Base-by-base conservation (phyloP, 2,329 filamentous ascomycete species). In the Xylogone sp. region DNA sequence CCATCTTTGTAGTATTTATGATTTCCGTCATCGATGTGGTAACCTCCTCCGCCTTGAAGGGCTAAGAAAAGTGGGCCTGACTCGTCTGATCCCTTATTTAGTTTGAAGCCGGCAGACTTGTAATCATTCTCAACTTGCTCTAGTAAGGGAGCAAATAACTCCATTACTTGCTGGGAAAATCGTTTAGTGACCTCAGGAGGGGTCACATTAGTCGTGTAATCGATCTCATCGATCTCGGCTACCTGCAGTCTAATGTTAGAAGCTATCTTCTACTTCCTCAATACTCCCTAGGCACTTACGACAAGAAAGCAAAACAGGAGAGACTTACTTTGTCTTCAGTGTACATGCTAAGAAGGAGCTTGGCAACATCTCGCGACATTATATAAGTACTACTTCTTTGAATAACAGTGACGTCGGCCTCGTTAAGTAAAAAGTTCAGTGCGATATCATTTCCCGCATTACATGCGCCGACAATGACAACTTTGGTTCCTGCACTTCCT, bases 391-490 rank as follows among this genome's bases (percentile, higher is more conserved):
- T 79, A 1, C 79, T 82, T 2, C 86, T 76, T 65, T 89, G 86
- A 0, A 88, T 76, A 64, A 89, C 82, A 0, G 84, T 88, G 2
- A 87, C 77, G 1, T 79, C 71, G 54, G 82, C 83, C 0, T 85
- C 85, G 49, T 81, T 79, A 57, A 86, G 82, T 27, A 78, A 74
- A 58, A 76, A 86, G 56, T 87, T 81, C 48, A 86, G 82, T 0
- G 81, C 78, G 50, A 87, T 87, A 56, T 87, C 84, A 58, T 86
- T 82, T 4, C 74, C 82, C 0, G 82, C 86, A 66, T 86, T 88
- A 64, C 83, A 85, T 1, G 80, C 82, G 1, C 85, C 86, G 0
- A 88, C 73, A 0, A 89, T 78, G 1, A 87, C 68, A 0, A 81
- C 84, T 56, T 79, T 84, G 62, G 82, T 83, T 1, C 76, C 76